Conservation (phyloP, 108 stramenopile species). For the Skeletonema potamos region DNA sequence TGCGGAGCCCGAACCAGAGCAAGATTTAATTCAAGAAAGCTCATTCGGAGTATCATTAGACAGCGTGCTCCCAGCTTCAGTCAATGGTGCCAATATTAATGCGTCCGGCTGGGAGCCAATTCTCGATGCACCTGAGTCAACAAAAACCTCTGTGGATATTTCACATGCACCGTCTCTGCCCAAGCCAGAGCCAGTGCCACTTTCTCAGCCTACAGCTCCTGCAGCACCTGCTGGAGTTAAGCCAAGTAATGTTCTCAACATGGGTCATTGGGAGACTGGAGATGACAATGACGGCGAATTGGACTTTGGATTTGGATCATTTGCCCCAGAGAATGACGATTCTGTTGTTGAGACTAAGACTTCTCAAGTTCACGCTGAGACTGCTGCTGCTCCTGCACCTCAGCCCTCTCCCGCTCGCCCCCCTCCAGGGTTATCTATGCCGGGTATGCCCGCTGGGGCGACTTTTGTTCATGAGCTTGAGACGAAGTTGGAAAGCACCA, state of each 20-base stretch:
- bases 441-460: slow-evolving; percentile 81
- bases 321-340: slow-evolving; percentile 57
- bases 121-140: slow-evolving; percentile 26
- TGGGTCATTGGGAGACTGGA: slow-evolving; percentile 86
- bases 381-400: slow-evolving; percentile 12
- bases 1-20: slow-evolving; percentile 20
- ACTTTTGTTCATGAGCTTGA: slow-evolving; percentile 85
- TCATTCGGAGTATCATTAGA: slow-evolving; percentile 36
- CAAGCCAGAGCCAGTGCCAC: slow-evolving; percentile 21
- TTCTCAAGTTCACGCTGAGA: slow-evolving; percentile 6
- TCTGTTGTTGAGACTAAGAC: slow-evolving; percentile 21
- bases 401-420: slow-evolving; percentile 80
- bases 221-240: slow-evolving; percentile 28
- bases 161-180: slow-evolving; percentile 17
- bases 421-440: slow-evolving; percentile 87
- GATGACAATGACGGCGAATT: slow-evolving; percentile 68
- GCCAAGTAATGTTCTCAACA: slow-evolving; percentile 73
- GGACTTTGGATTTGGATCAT: slow-evolving; percentile 89
- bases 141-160: slow-evolving; percentile 16
- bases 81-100: slow-evolving; percentile 52
- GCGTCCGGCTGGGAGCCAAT: slow-evolving; percentile 56
- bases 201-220: not conserved
- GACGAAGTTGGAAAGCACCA: slow-evolving; percentile 69
- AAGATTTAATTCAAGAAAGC: slow-evolving; percentile 7
- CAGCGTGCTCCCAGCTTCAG: slow-evolving; percentile 44